Conservation (phyloP, 495 filamentous ascomycete genomes). For the Neurospora tetrasperma region DNA sequence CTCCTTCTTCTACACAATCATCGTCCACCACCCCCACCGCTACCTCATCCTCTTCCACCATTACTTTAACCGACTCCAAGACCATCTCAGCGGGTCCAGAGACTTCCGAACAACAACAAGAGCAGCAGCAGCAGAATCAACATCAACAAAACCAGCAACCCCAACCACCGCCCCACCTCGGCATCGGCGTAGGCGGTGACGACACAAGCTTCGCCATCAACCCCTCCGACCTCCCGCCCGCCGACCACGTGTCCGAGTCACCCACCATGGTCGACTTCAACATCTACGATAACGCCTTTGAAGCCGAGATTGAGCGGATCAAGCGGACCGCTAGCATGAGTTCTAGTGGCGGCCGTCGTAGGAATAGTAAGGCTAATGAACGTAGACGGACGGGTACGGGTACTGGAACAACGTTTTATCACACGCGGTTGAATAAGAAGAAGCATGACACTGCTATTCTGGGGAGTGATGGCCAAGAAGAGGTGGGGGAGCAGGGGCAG, state of each 20-base stretch:
- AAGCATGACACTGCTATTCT: background rate
- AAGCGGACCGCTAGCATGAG: slow-evolving; percentile 15
- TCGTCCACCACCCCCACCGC: background rate
- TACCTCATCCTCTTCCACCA: background rate
- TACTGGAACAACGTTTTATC: slow-evolving; percentile 2
- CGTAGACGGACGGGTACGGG: background rate
- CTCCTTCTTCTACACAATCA: background rate
- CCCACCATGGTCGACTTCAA: slow-evolving; percentile 71
- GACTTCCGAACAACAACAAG: background rate
- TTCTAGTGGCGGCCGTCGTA: background rate
- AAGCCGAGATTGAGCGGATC: slow-evolving; percentile 70
- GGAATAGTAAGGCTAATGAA: background rate
- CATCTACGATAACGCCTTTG: slow-evolving; percentile 81
- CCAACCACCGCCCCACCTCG: slow-evolving; percentile 44
- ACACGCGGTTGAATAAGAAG: slow-evolving; percentile 6
- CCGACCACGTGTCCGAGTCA: slow-evolving; percentile 64
- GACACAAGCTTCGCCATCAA: slow-evolving; percentile 21
- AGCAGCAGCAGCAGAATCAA: no score
- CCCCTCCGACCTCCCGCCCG: slow-evolving; percentile 7
- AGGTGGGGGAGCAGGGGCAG: background rate
- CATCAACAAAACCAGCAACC: background rate
- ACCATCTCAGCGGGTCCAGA: background rate
- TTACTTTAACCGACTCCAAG: background rate
- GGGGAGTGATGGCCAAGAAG: background rate
- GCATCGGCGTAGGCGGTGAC: slow-evolving; percentile 55